Percentiles rank a stretch among this genome's conserved stretches.
Conservation (phyloP, 768 basidiomycete species). For the Boletus fagicola region DNA sequence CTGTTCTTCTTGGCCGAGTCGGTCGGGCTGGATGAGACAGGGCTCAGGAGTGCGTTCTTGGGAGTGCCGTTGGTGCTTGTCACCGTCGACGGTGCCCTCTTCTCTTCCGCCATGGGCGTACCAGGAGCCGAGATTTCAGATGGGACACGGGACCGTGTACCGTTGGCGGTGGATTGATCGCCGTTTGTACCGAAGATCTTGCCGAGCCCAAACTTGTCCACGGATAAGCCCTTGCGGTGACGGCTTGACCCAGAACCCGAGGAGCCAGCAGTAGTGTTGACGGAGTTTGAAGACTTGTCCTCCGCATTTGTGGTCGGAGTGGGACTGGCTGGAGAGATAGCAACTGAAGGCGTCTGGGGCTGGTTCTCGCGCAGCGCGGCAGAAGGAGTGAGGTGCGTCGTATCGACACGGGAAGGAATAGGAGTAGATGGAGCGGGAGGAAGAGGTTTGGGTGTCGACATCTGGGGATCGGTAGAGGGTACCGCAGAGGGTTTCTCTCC, state of each 20-base stretch:
- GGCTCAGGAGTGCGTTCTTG: slow-evolving; percentile 37
- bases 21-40: slow-evolving; percentile 28
- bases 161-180: slow-evolving; percentile 34
- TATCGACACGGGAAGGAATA: slow-evolving; percentile 20
- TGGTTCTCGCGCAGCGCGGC: slow-evolving; percentile 29
- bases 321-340: slow-evolving; percentile 45
- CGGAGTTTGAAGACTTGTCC: slow-evolving; percentile 30
- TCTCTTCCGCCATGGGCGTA: slow-evolving; percentile 20
- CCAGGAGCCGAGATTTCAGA: slow-evolving; percentile 39
- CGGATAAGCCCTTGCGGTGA: slow-evolving; percentile 66
- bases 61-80: slow-evolving; percentile 18
- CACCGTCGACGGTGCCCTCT: slow-evolving; percentile 7
- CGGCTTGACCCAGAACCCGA: slow-evolving; percentile 47
- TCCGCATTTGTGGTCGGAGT: slow-evolving; percentile 32
- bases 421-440: slow-evolving; percentile 30
- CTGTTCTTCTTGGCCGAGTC: slow-evolving; percentile 54
- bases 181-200: slow-evolving; percentile 62
- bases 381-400: slow-evolving; percentile 21
- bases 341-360: slow-evolving; percentile 30
- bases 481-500: slow-evolving; percentile 20
- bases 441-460: slow-evolving; percentile 27
- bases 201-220: slow-evolving; percentile 77
- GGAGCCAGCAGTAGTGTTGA: slow-evolving; percentile 29
- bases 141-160: slow-evolving; percentile 40
- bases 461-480: slow-evolving; percentile 14